Evolutionary conservation across 1,284 basidiomycete genomes (phyloP), one percentile per base, ranked within the genome.

Genomic region (Boletus smithii): DNA sequence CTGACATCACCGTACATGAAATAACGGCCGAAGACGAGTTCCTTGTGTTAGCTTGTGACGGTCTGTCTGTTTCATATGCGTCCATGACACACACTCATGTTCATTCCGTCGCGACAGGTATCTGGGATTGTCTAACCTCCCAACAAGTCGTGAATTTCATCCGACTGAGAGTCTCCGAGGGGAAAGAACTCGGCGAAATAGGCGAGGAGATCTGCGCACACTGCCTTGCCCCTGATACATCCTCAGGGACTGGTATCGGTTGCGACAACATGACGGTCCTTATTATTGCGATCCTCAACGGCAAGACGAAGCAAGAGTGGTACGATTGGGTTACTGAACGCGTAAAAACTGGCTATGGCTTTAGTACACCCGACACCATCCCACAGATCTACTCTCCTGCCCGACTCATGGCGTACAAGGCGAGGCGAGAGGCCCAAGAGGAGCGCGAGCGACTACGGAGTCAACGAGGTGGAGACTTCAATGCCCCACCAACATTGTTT

Each of bases 261-360:
- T 98, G 95, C 66, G 97, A 99, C 73, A 99, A 99, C 74, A 99
- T 99, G 97, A 99, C 97, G 0, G 77, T 97, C 46, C 80, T 97
- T 56, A 80, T 99, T 49, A 81, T 99, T 40, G 97, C 92, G 4
- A 67, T 99, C 41, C 78, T 97, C 26, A 79, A 89, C 54, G 95
- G 91, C 26, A 83, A 85, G 50, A 92, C 92, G 13, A 83, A 87
- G 65, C 86, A 92, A 54, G 85, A 97, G 64, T 99, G 97, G 97
- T 91, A 90, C 63, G 69, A 78, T 20, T 99, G 95, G 97, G 71
- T 99, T 56, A 84, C 80, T 53, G 80, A 93, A 43, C 83, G 95
- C 35, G 89, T 95, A 34, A 79, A 94, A 58, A 76, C 76, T 31
- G 77, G 83, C 44, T 73, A 85, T 66, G 85, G 86, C 18, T 87